phyloP scores from a whole-genome alignment of 2,329 filamentous ascomycete species.

The Fusarium sp. region DNA sequence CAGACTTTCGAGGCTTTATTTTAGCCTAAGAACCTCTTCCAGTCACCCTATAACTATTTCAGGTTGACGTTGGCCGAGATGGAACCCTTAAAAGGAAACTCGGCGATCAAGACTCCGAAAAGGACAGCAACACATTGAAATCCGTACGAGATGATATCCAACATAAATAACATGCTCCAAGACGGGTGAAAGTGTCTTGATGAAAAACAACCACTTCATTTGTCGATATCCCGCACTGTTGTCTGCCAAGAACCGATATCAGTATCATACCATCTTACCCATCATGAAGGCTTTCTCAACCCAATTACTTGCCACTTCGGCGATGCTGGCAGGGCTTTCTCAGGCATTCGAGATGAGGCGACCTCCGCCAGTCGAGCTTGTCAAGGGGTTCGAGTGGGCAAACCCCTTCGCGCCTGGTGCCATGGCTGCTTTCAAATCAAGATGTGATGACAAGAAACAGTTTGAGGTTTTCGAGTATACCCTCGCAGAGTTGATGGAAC shows the following conservation, averaged over 20 bases:
- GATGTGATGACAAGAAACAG: slow-evolving; percentile 50
- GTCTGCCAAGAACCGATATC: background rate
- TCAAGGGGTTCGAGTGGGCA: slow-evolving; percentile 55
- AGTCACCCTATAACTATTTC: background rate
- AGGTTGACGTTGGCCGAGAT: slow-evolving; percentile 11
- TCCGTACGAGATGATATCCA: background rate
- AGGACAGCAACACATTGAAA: slow-evolving; percentile 41
- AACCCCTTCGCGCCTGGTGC: slow-evolving; percentile 52
- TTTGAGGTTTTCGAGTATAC: slow-evolving; percentile 57
- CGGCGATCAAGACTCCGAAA: slow-evolving; percentile 45
- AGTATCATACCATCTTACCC: background rate
- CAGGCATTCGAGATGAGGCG: slow-evolving; percentile 46
- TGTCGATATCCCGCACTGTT: background rate
- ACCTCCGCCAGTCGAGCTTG: slow-evolving; percentile 49
- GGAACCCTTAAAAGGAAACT: slow-evolving; percentile 40
- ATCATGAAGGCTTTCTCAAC: slow-evolving; percentile 42
- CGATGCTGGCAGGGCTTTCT: slow-evolving; percentile 27
- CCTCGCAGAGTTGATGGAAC: slow-evolving; percentile 56
- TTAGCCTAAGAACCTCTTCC: slow-evolving; percentile 22
- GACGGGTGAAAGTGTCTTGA: background rate
- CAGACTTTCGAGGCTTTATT: background rate
- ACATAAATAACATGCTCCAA: slow-evolving; percentile 30
- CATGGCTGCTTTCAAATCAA: slow-evolving; percentile 48
- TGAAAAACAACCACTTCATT: background rate
- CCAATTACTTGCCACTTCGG: slow-evolving; percentile 6